Evolutionary conservation across 2,329 filamentous ascomycete species (phyloP), one percentile per base, ranked within the genome.

Genomic region (Claviceps africana): DNA sequence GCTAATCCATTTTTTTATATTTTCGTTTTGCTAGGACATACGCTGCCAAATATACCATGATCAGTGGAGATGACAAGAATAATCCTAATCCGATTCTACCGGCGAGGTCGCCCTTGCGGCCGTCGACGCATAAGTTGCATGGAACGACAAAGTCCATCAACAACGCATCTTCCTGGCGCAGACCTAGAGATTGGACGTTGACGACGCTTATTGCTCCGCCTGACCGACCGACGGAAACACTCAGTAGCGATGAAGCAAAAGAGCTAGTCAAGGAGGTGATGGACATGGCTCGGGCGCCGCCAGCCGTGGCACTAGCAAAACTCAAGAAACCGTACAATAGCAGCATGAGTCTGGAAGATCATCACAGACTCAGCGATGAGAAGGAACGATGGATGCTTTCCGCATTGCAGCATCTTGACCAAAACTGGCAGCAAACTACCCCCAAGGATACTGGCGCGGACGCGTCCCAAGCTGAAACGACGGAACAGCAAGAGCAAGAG

Each of bases 301-400:
- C 56, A n/a, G 22, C 48, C 6, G 46, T 53, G 19, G 56, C 52
- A 11, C 48, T 62, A 17, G 47, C 54, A 15, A 54, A 53, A 22
- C 49, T 62, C 13, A 51, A 59, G 37, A 21, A 54, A 19, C 37
- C 58, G 5, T 51, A 47, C 28, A 35, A 45, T 11, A 28, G 42
- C 19, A 31, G 10, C 13, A 13, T 47, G 19, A 44, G 28, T 9
- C n/a, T 46, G 1, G 53, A 54, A 5, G 43, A 51, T n/a, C 42
- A 46, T 11, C 19, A 25, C 9, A 31, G 45, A 37, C 48, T 55
- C 65, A 76, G 42, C 11, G 45, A 50, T 11, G 52, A 60, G 30
- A 54, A 54, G 11, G 54, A 51, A 40, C 56, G 56, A 25, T 83
- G 79, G 79, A 75, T 88, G 67, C 68, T 83, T 35, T 80, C 75